Percentiles rank a stretch among this genome's conserved stretches.
phyloP scores from a whole-genome alignment of 768 basidiomycete genomes.

The Cystofilobasidium macerans region DNA sequence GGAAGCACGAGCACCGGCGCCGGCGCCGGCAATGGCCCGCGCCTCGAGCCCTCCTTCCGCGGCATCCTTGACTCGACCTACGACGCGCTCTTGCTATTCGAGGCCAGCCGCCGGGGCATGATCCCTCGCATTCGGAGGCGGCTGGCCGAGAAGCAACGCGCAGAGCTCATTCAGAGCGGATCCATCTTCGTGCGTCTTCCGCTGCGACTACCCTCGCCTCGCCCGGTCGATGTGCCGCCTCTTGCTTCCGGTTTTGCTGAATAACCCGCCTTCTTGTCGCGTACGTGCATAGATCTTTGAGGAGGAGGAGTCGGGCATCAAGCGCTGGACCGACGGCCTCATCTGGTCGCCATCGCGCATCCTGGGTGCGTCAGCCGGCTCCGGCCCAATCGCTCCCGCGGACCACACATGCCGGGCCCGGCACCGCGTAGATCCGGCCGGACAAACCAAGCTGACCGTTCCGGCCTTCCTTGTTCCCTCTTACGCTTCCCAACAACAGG shows the following conservation, averaged over 20 bases:
- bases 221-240: too few species aligned
- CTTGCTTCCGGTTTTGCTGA: too few species aligned
- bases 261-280: too few species aligned
- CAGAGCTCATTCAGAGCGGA: slow-evolving; percentile 14
- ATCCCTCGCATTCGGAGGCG: slow-evolving; percentile 48
- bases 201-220: too few species aligned
- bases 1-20: too few species aligned
- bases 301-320: slow-evolving; percentile 21
- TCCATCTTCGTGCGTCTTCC: slow-evolving; percentile 21
- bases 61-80: slow-evolving; percentile 88
- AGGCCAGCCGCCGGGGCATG: slow-evolving; percentile 77
- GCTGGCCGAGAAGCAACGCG: slow-evolving; percentile 16
- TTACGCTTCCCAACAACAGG: background rate
- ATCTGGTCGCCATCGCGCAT: slow-evolving; percentile 22
- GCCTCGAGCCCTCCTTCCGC: slow-evolving; percentile 2
- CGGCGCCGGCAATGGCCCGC: background rate
- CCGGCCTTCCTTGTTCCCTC: too few species aligned
- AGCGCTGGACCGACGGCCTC: slow-evolving; percentile 33
- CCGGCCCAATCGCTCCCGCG: too few species aligned
- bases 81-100: slow-evolving; percentile 91
- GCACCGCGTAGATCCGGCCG: too few species aligned
- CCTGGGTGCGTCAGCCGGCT: background rate
- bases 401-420: too few species aligned
- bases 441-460: too few species aligned
- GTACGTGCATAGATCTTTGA: slow-evolving; percentile 21